A percentile compares a stretch with the other conserved stretches of the same genome.
These are phyloP conservation scores for Glarea lozoyensis DNA, from an alignment of 495 filamentous ascomycete genomes.

Conservation along the genomic window DNA sequence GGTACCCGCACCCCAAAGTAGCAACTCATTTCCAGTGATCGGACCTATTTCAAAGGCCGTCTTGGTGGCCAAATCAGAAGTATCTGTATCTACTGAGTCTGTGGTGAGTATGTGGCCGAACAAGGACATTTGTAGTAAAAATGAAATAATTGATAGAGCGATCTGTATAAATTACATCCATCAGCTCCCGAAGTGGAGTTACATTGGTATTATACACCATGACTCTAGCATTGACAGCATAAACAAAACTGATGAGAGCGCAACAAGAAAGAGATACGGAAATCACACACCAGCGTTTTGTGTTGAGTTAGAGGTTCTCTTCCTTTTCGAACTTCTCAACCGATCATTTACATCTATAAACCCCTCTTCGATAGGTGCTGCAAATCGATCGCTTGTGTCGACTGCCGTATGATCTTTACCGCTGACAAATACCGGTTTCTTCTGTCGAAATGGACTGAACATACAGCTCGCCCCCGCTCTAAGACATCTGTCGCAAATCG, in stretches of 20 bases:
- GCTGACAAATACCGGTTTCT: too few species aligned
- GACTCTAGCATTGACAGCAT: background rate
- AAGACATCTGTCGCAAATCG: constrained; percentile 25
- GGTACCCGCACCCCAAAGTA: too few species aligned
- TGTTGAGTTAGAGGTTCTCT: background rate
- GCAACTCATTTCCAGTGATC: too few species aligned
- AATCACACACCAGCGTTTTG: background rate
- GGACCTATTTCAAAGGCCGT: too few species aligned
- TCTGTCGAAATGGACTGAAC: constrained; percentile 27
- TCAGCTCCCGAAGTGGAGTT: background rate
- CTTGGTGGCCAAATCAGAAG: too few species aligned
- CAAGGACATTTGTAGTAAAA: background rate
- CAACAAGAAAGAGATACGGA: background rate
- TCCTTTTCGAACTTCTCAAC: background rate
- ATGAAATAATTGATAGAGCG: background rate
- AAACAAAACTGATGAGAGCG: background rate
- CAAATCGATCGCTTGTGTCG: constrained; percentile 11
- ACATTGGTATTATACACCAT: background rate
- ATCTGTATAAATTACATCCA: background rate
- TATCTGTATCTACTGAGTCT: too few species aligned
- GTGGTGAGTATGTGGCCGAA: too few species aligned
- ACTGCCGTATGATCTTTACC: too few species aligned
- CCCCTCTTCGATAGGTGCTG: background rate
- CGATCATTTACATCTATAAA: background rate
- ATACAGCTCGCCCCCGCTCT: constrained; percentile 25